Base-by-base conservation (phyloP, 192 early-diverging fungal genomes). In the Obelidium mucronatum region DNA sequence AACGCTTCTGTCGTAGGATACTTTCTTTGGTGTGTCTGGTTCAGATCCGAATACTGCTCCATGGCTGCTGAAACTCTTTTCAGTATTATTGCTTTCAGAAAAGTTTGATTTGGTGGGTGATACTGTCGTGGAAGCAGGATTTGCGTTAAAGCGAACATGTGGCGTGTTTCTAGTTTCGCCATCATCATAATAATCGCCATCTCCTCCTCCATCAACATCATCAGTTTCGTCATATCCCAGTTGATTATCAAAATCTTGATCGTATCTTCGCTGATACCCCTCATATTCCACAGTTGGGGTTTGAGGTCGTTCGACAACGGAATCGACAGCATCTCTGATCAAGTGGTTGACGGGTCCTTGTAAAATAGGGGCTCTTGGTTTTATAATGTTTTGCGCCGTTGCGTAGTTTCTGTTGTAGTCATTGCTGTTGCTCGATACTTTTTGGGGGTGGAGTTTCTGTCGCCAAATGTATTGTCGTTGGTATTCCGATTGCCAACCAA, bases 331-430 rank as follows among this genome's bases (percentile, higher is more conserved):
- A 6, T 58, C 26, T 1, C 55, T 26, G 8, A 26, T 58, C 55
- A 58, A 58, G 24, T 58, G 55, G 24, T 58, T 67, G 15, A 67
- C 66, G 19, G 66, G 66, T 6, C 40, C 24, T 67, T 67, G 36
- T 1, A 26, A 1, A 17, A 30, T 48, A 30, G 56, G 54, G 19
- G 52, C 62, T 64, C 40, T 22, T 28, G 69, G 69, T 19, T 72
- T 72, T 13, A 72, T 72, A 35, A 72, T 58, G 53, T 72, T 54
- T 72, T 72, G 33, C 1, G 51, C 31, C 31, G 36, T 30, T 31
- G 69, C 69, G 19, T 72, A 72, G 54, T 72, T 72, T 37, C 69
- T 0, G 54, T 72, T 72, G 54, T 37, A 72, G n/a, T n/a, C n/a
- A n/a, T n/a, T n/a, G 54, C 36, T 37, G 42, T 11, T 13, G 39